Base-by-base conservation (phyloP, 129 eudicot species). In the Flaveria brownii region DNA sequence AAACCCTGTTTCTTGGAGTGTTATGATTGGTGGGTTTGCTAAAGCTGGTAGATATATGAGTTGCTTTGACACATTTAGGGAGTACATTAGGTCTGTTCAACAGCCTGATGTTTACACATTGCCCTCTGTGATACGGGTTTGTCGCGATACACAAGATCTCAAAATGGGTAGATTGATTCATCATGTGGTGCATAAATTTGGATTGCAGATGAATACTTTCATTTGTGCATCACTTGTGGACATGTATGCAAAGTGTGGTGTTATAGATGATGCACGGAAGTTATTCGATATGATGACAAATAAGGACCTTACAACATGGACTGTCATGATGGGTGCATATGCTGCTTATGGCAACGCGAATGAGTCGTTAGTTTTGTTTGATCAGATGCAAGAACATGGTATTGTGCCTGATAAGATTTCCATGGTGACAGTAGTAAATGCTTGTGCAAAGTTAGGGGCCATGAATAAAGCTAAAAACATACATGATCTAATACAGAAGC, bases 21-120 rank as follows among this genome's bases (percentile, higher is more conserved):
- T 86, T 77, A 84, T 88, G 85, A 73, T 90, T 72, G 93, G 93
- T 78, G 96, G 96, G 67, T 88, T 76, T 86, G 84, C 89, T 9
- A 90, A 86, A 57, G 82, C 77, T 74, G 78, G 86, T 26, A 77
- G 84, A n/a, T 75, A 74, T 72, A 22, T 26, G 13, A 84, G 72
- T 20, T 87, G 92, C 52, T 90, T 79, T 45, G 77, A 78, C 50
- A 82, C 76, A 17, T 90, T 90, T 80, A 87, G 84, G 83, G 90
- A 87, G 41, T 87, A 81, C 80, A 18, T 87, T 4, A 74, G 89
- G 68, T 90, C 86, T 28, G 90, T 87, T 9, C 60, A 70, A 28
- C 63, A 62, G 28, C 91, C 82, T n/a, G 88, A 87, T 81, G 81
- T 72, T 33, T 86, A 82, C 56, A 85, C 91, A 4, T 81, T 89